A percentile compares a stretch with the other conserved stretches of the same genome.
These are phyloP conservation scores for Amanita pallidorosea DNA, from an alignment of 768 basidiomycete genomes.

Conservation along the genomic window DNA sequence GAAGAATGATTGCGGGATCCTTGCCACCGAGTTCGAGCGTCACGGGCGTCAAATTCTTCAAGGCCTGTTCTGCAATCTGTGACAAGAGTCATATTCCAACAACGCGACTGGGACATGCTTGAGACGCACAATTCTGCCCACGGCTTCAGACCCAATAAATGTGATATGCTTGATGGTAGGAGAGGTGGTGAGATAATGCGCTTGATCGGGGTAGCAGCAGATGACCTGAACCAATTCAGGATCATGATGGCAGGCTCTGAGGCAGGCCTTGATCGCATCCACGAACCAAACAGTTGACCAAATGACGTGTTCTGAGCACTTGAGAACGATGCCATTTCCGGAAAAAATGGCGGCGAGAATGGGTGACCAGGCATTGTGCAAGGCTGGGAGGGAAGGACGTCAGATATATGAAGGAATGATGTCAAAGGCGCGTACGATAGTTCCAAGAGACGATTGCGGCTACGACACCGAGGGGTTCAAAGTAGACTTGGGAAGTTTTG, in stretches of 20 bases:
- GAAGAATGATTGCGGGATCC: slow-evolving; percentile 86
- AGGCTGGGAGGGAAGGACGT: slow-evolving; percentile 34
- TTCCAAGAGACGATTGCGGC: slow-evolving; percentile 94
- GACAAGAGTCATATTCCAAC: neutral
- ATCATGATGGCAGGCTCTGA: slow-evolving; percentile 76
- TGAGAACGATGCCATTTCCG: slow-evolving; percentile 83
- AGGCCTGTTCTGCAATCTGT: slow-evolving; percentile 76
- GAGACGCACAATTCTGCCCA: slow-evolving; percentile 57
- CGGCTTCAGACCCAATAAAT: slow-evolving; percentile 77
- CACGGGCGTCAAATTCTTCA: slow-evolving; percentile 81
- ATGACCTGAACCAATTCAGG: slow-evolving; percentile 86
- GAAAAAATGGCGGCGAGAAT: slow-evolving; percentile 86
- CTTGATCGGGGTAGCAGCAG: slow-evolving; percentile 83
- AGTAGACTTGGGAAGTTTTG: slow-evolving; percentile 71
- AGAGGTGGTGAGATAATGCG: slow-evolving; percentile 68
- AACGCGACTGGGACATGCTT: neutral
- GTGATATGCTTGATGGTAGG: slow-evolving; percentile 87
- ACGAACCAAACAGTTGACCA: slow-evolving; percentile 88
- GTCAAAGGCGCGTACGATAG: slow-evolving; percentile 46
- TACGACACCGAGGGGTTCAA: slow-evolving; percentile 89
- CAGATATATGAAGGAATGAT: neutral
- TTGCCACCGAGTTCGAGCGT: slow-evolving; percentile 94
- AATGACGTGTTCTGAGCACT: slow-evolving; percentile 86
- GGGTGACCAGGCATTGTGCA: slow-evolving; percentile 93
- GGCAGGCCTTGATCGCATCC: slow-evolving; percentile 62